phyloP scores from a whole-genome alignment of 2,329 filamentous ascomycete genomes.

The Rhytidhysteron rufulum region DNA sequence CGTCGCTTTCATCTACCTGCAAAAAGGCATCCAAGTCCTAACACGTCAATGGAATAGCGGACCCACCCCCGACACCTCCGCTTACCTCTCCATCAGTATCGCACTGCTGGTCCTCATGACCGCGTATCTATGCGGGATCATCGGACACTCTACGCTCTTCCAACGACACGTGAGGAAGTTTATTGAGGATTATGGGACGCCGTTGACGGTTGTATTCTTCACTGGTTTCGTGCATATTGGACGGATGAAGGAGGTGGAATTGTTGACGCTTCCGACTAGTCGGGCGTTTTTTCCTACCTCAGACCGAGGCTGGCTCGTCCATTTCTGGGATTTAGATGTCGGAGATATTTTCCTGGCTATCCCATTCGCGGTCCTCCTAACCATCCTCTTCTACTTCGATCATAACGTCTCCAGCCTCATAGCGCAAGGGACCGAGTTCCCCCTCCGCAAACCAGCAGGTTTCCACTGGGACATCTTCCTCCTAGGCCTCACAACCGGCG shows the following conservation, averaged over 20 bases:
- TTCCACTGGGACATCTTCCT: constrained; percentile 61
- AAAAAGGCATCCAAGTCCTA: constrained; percentile 85
- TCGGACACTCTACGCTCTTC: constrained; percentile 71
- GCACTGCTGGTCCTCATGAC: constrained; percentile 73
- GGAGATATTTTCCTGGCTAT: constrained; percentile 76
- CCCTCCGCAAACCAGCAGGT: constrained; percentile 55
- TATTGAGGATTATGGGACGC: constrained; percentile 85
- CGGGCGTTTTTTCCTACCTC: constrained; percentile 75
- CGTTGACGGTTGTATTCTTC: constrained; percentile 66
- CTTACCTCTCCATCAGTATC: constrained; percentile 74
- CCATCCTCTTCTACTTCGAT: constrained; percentile 84
- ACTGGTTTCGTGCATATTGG: constrained; percentile 86
- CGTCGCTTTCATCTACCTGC: constrained; percentile 85
- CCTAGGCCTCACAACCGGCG: constrained; percentile 53
- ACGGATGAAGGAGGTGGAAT: constrained; percentile 66
- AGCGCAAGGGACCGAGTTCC: constrained; percentile 54
- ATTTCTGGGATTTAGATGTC: constrained; percentile 73
- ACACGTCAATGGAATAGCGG: constrained; percentile 63
- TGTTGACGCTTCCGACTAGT: constrained; percentile 71
- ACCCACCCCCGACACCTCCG: constrained; percentile 56
- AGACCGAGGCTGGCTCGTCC: constrained; percentile 70
- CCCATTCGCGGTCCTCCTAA: constrained; percentile 81
- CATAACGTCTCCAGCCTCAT: constrained; percentile 65
- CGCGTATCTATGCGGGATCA: constrained; percentile 68
- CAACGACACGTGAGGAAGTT: constrained; percentile 73